Conservation (phyloP, 106 monocot species). For the Gastrodia elata region DNA sequence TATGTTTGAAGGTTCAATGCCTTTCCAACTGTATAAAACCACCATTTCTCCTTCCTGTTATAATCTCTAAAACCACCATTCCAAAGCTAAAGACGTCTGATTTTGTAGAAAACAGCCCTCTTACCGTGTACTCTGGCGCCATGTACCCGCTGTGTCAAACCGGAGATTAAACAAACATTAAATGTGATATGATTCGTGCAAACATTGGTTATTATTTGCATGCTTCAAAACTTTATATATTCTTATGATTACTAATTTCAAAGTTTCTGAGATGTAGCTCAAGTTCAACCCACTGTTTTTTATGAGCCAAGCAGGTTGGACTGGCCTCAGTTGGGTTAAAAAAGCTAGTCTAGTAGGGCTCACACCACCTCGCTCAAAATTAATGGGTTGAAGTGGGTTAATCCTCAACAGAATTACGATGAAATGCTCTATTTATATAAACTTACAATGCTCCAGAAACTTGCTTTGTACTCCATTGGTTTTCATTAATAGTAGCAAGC, state of each 20-base stretch:
- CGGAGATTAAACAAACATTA: not conserved
- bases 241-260: too few species aligned
- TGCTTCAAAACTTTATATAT: not conserved
- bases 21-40: not conserved
- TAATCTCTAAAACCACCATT: conserved; percentile 7
- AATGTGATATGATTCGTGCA: not conserved
- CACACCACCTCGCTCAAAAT: too few species aligned
- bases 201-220: not conserved
- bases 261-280: too few species aligned
- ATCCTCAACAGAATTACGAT: too few species aligned
- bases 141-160: conserved; percentile 10
- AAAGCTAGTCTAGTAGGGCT: too few species aligned
- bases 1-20: conserved; percentile 10
- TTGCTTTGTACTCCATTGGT: conserved; percentile 8
- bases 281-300: too few species aligned
- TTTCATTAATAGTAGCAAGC: conserved; percentile 11
- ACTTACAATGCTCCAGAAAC: conserved; percentile 21
- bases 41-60: conserved; percentile 9
- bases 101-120: conserved; percentile 4
- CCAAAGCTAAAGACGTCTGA: conserved; percentile 12
- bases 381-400: too few species aligned
- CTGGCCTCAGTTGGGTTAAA: too few species aligned
- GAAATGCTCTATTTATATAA: not conserved
- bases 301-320: too few species aligned
- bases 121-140: conserved; percentile 6